Evolutionary conservation across 202 grass and related monocot species (phyloP), one percentile per base, ranked within the genome.

Genomic region (Alloteropsis angusta): DNA sequence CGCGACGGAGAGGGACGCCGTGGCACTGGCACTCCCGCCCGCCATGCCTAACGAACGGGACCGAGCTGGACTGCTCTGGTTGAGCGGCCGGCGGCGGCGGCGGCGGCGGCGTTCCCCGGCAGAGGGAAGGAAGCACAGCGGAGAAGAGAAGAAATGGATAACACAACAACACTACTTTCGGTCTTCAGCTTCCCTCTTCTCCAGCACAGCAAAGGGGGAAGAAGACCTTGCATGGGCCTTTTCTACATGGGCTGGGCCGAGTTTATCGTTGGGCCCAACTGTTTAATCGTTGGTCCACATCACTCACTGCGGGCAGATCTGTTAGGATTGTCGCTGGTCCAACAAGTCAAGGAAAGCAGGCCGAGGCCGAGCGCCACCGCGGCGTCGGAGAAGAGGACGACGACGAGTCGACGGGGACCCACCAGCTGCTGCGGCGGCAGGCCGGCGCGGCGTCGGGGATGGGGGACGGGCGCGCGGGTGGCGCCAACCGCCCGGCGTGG

Each of bases 401-500:
- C 54, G 72, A 18, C 58, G 80, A 32, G 72, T 13, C 54, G 72
- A 18, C 58, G 80, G 21, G 18, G 30, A 21, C 44, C 9, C 11
- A 30, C 28, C 25, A 34, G 67, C 67, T n/a, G 67, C 67, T n/a
- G 66, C 66, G 49, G 76, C 61, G 74, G 42, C 68, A 38, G 79
- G 50, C 74, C 34, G 63, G 60, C 9, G 19, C 61, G 32, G 75
- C 60, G 75, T 66, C 73, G 62, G 84, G 43, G 75, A 95, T 95
- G 92, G 96, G 92, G 6, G 92, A 94, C 78, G 87, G 91, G 42
- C 79, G 88, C 32, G 86, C 60, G 5, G 84, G 86, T 16, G 85
- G 87, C 17, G 71, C 81, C 1, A 90, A 94, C 63, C 86, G 88
- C 26, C 95, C 95, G 60, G 95, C 87, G 57, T 98, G 95, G 95